Evolutionary conservation across 2,329 filamentous ascomycete genomes (phyloP).

Genomic region (Fonsecaea monophora): DNA sequence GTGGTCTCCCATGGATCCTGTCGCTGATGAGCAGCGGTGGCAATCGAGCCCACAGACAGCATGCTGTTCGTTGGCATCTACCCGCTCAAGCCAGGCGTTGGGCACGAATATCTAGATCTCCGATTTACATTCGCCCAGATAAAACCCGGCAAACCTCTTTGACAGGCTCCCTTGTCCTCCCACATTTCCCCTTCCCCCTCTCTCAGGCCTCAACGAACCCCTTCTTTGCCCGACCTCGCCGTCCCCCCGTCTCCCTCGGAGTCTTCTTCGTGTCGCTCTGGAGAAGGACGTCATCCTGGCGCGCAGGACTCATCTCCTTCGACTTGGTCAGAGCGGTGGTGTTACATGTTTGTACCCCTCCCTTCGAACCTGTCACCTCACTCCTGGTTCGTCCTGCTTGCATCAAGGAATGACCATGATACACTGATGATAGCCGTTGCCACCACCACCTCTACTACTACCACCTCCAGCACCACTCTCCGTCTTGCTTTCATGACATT

Average conservation of each 20-base stretch:
- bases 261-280: slow-evolving; percentile 26
- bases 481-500: slow-evolving; percentile 17
- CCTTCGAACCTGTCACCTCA: slow-evolving; percentile 32
- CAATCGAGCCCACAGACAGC: slow-evolving; percentile 6
- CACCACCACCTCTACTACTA: background rate
- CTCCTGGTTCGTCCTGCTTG: slow-evolving; percentile 23
- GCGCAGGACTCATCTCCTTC: slow-evolving; percentile 13
- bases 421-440: slow-evolving; percentile 14
- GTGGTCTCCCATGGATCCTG: slow-evolving; percentile 2
- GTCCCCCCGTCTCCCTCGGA: slow-evolving; percentile 16
- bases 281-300: slow-evolving; percentile 24
- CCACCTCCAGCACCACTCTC: background rate
- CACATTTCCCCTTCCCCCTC: background rate
- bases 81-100: slow-evolving; percentile 25
- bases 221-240: slow-evolving; percentile 17
- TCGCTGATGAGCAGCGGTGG: slow-evolving; percentile 11
- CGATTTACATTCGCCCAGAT: slow-evolving; percentile 27
- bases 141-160: slow-evolving; percentile 14
- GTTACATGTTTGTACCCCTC: slow-evolving; percentile 33
- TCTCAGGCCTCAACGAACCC: slow-evolving; percentile 15
- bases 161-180: slow-evolving; percentile 23
- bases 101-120: slow-evolving; percentile 25
- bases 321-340: slow-evolving; percentile 16
- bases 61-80: slow-evolving; percentile 25
- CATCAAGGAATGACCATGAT: slow-evolving; percentile 27